Conservation (phyloP, 2,329 filamentous ascomycete species). For the Plectosphaerella plurivora region DNA sequence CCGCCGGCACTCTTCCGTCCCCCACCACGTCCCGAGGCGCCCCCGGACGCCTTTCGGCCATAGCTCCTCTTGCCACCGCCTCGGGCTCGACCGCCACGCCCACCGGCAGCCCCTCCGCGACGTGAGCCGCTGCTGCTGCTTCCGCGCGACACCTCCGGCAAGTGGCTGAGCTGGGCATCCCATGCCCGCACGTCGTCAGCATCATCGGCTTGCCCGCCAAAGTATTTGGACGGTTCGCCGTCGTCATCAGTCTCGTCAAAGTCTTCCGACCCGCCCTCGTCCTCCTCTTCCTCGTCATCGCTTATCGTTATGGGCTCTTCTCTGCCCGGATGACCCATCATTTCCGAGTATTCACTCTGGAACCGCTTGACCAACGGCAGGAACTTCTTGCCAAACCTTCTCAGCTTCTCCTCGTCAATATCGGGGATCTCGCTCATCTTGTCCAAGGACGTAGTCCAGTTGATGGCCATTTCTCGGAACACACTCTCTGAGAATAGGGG, state of each 20-base stretch:
- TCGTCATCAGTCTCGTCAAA: constrained; percentile 29
- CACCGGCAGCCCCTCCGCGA: constrained; percentile 20
- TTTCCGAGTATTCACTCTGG: constrained; percentile 41
- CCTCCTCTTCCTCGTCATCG: constrained; percentile 31
- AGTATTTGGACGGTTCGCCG: constrained; percentile 44
- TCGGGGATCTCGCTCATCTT: constrained; percentile 60
- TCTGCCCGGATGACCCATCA: constrained; percentile 32
- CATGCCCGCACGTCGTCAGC: constrained; percentile 15
- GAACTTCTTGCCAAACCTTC: constrained; percentile 56
- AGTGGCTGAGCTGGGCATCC: constrained; percentile 21
- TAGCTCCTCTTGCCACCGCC: constrained; percentile 18
- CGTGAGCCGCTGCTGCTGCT: constrained; percentile 16
- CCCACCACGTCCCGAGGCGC: constrained; percentile 1
- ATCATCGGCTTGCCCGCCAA: constrained; percentile 20
- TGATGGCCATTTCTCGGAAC: constrained; percentile 68
- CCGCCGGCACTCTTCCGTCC: constrained; percentile 6
- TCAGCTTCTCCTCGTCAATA: constrained; percentile 60
- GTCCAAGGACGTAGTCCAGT: constrained; percentile 57
- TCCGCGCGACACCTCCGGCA: constrained; percentile 10
- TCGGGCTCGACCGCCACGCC: constrained; percentile 14
- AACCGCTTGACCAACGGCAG: constrained; percentile 51
- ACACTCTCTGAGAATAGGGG: constrained; percentile 65
- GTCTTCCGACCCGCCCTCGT: constrained; percentile 23
- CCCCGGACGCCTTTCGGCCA: constrained; percentile 7
- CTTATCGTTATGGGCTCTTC: constrained; percentile 51